These are phyloP conservation scores for Clavulina sp. DNA, from an alignment of 768 basidiomycete species.

Conservation along the genomic window DNA sequence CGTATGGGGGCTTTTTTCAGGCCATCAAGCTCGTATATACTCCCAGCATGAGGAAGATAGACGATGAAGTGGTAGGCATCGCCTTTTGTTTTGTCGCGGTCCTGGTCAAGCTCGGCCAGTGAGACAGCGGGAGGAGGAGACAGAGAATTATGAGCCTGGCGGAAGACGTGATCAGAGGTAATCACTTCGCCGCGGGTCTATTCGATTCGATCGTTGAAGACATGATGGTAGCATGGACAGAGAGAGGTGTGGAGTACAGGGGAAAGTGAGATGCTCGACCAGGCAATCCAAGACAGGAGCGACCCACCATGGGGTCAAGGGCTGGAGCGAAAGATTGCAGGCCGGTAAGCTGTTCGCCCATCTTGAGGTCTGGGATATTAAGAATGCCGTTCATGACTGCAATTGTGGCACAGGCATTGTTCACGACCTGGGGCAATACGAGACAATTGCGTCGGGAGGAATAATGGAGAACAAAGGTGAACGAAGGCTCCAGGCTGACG, in stretches of 20 bases:
- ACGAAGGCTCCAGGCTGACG: neutral
- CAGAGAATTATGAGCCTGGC: conserved; percentile 81
- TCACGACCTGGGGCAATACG: conserved; percentile 41
- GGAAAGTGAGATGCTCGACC: neutral
- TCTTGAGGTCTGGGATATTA: conserved; percentile 48
- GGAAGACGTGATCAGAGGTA: conserved; percentile 63
- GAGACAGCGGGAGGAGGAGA: conserved; percentile 82
- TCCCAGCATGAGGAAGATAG: conserved; percentile 70
- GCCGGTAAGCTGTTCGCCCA: conserved; percentile 52
- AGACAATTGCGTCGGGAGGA: no score
- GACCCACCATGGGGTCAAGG: conserved; percentile 56
- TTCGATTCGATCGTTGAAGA: neutral
- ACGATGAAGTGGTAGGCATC: conserved; percentile 97
- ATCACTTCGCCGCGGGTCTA: conserved; percentile 57
- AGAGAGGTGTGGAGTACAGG: neutral
- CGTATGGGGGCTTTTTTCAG: conserved; percentile 60
- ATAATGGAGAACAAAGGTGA: neutral
- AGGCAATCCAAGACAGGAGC: neutral
- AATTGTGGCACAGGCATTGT: conserved; percentile 93
- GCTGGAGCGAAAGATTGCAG: conserved; percentile 60
- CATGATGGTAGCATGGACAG: neutral
- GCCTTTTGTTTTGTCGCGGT: conserved; percentile 35
- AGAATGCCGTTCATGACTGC: conserved; percentile 84
- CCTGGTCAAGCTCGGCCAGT: conserved; percentile 58
- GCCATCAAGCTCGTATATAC: conserved; percentile 87